A percentile compares a stretch with the other conserved stretches of the same genome.
Conservation (phyloP, 768 basidiomycete genomes). For the Sporobolomyces pararoseus region DNA sequence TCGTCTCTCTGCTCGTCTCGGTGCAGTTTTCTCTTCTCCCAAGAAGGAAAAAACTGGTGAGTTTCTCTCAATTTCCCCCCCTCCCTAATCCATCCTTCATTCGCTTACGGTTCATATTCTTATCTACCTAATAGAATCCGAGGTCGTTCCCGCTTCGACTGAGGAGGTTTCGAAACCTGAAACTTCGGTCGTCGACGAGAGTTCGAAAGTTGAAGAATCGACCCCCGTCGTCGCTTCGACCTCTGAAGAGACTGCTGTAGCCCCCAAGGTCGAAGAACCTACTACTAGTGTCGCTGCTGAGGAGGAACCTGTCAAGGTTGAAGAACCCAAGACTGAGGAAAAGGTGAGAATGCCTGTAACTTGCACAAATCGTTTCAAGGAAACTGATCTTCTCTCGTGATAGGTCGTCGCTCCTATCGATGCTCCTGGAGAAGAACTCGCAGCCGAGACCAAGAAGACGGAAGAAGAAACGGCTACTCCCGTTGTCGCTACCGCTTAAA, state of each 20-base stretch:
- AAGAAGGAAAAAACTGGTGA: constrained; percentile 39
- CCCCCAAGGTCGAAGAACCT: constrained; percentile 12
- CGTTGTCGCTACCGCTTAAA: background rate
- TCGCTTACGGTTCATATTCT: background rate
- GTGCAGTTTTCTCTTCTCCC: constrained; percentile 28
- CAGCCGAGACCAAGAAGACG: constrained; percentile 23
- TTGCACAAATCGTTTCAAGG: background rate
- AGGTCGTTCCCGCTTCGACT: constrained; percentile 7
- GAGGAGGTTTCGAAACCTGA: background rate
- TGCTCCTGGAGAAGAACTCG: constrained; percentile 29
- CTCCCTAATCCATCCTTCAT: background rate
- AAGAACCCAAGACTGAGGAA: background rate
- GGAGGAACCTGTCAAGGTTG: constrained; percentile 6
- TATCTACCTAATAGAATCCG: constrained; percentile 20
- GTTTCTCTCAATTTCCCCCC: background rate
- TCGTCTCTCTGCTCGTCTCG: constrained; percentile 34
- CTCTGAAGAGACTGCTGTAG: constrained; percentile 2
- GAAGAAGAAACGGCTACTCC: constrained; percentile 7
- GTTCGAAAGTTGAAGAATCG: background rate
- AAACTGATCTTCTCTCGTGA: background rate
- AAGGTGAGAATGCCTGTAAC: background rate
- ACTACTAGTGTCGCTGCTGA: background rate
- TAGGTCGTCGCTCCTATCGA: constrained; percentile 29
- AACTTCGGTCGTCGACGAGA: background rate
- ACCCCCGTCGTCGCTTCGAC: background rate